A percentile compares a stretch with the other conserved stretches of the same genome.
These are phyloP conservation scores for Venustampulla echinocandica DNA, from an alignment of 495 filamentous ascomycete species.

Conservation along the genomic window DNA sequence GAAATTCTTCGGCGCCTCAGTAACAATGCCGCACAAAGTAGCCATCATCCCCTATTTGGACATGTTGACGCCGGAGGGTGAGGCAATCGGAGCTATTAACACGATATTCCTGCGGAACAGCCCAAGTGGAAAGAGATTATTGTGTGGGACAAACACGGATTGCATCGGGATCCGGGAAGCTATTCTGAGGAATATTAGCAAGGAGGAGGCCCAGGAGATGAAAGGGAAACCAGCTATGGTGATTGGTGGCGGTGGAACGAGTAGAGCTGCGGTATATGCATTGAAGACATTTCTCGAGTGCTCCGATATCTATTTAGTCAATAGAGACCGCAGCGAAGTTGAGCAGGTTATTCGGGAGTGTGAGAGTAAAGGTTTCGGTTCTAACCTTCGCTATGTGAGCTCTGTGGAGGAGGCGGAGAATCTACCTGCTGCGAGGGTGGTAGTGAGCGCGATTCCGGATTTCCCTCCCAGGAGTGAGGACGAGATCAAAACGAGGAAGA, in stretches of 20 bases:
- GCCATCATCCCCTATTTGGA: conserved; percentile 60
- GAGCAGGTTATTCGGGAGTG: conserved; percentile 52
- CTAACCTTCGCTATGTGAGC: conserved; percentile 44
- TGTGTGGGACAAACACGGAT: conserved; percentile 68
- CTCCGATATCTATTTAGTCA: conserved; percentile 62
- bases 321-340: conserved; percentile 55
- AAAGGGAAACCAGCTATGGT: conserved; percentile 24
- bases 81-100: conserved; percentile 63
- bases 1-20: conserved; percentile 54
- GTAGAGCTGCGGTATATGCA: conserved; percentile 61
- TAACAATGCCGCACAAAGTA: conserved; percentile 73
- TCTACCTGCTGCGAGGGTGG: conserved; percentile 48
- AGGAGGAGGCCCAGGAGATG: conserved; percentile 18
- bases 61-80: conserved; percentile 56
- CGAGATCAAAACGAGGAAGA: conserved; percentile 46
- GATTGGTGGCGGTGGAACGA: conserved; percentile 59
- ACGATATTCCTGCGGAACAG: conserved; percentile 55
- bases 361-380: conserved; percentile 39
- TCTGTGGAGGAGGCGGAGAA: conserved; percentile 44
- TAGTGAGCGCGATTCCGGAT: conserved; percentile 63
- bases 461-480: conserved; percentile 51
- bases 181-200: conserved; percentile 49
- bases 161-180: conserved; percentile 63
- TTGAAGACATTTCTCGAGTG: conserved; percentile 55
- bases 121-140: conserved; percentile 31